Base-by-base conservation (phyloP, 176 grass and related monocot genomes). In the Cenchrus americanus region DNA sequence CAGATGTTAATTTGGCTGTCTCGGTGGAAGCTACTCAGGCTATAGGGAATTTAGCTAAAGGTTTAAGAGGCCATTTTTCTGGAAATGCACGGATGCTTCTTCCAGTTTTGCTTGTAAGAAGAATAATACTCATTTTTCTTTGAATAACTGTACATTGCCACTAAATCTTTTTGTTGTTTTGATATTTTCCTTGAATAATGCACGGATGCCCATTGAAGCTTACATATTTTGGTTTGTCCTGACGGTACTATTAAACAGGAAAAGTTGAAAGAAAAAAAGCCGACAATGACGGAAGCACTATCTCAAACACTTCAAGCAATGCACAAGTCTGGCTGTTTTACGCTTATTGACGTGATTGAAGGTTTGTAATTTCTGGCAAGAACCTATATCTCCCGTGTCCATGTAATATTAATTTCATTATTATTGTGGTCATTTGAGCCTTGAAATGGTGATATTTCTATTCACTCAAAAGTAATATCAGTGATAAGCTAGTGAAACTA, bases 251-350 rank as follows among this genome's bases (percentile, higher is more conserved):
- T 80, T 84, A 47, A 80, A 84, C 88, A 99, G 96, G 96, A 99
- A 86, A 99, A 99, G 66, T 44, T 99, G 74, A 99, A 99, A 87
- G 96, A 99, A 80, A 99, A 99, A 86, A 99, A 94, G 54, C 89
- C 89, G 27, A 86, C 85, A 76, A 87, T 90, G 82, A 79, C 75
- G 5, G 96, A 99, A 75, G 96, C 96, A 60, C 85, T 99, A 37
- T 76, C 81, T 81, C 91, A 94, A 81, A 94, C 96, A 14, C 93
- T 99, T 81, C 91, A 99, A 94, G 76, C 91, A 14, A 73, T 99
- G 47, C 93, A 99, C 82, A 93, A 94, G 17, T 96, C 96, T 91
- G 96, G 93, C 12, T 99, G 96, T 62, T 75, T 99, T 60, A 83
- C 91, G 59, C 91, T 99, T 74, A 85, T 90, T 84, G 96, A 99